A percentile compares a stretch with the other conserved stretches of the same genome.
Evolutionary conservation across 2,329 filamentous ascomycete genomes (phyloP).

Genomic region (Pseudogymnoascus pannorum): DNA sequence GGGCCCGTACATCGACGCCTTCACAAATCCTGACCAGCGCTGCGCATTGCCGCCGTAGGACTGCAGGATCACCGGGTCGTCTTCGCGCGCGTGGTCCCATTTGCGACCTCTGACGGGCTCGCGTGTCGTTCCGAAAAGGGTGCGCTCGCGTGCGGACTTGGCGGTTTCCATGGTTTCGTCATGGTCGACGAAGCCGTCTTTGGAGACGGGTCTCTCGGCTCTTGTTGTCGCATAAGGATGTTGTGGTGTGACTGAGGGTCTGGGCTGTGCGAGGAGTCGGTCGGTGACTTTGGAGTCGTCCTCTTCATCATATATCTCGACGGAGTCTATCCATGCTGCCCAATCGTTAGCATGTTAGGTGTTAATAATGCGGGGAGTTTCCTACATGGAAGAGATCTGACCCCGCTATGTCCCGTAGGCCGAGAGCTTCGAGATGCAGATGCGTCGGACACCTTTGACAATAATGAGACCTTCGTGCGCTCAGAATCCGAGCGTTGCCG

Average conservation of each 20-base stretch:
- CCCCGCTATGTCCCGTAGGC: neutral
- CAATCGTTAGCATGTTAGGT: constrained; percentile 11
- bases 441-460: neutral
- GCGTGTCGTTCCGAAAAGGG: constrained; percentile 27
- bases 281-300: constrained; percentile 16
- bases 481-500: constrained; percentile 4
- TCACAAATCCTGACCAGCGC: constrained; percentile 26
- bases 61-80: constrained; percentile 29
- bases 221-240: constrained; percentile 22
- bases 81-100: constrained; percentile 30
- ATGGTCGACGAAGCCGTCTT: constrained; percentile 27
- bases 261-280: constrained; percentile 20
- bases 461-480: neutral
- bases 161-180: constrained; percentile 19
- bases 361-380: neutral
- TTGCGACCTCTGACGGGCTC: constrained; percentile 29
- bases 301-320: constrained; percentile 23
- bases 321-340: constrained; percentile 29
- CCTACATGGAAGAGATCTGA: constrained; percentile 3
- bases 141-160: constrained; percentile 23
- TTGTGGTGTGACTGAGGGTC: constrained; percentile 23
- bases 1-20: constrained; percentile 27
- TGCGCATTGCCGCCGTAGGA: constrained; percentile 19
- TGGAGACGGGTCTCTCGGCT: neutral
- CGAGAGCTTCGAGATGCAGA: neutral